These are phyloP conservation scores for Pseudopediastrum boryanum DNA, from an alignment of 139 green algal genomes.

Conservation along the genomic window DNA sequence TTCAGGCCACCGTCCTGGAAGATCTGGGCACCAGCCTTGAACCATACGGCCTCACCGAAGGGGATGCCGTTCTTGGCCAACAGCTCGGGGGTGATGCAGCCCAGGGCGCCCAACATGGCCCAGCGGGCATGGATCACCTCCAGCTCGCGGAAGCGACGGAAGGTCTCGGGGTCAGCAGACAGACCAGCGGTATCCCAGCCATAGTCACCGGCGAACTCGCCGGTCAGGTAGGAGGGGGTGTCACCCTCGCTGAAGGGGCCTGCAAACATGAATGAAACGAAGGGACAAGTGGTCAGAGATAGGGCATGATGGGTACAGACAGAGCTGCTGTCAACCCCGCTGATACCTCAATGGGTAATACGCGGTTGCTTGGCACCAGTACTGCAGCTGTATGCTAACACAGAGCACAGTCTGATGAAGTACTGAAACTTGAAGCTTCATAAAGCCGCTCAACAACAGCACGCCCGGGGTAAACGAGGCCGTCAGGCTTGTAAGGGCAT, in stretches of 20 bases:
- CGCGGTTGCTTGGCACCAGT: too few relatives aligned
- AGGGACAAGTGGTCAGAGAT: too few relatives aligned
- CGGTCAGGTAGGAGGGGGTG: constrained; percentile 82
- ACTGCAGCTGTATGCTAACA: too few relatives aligned
- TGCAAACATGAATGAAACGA: not conserved
- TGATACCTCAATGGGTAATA: too few relatives aligned
- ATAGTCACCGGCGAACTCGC: constrained; percentile 86
- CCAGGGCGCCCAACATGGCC: constrained; percentile 77
- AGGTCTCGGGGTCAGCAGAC: constrained; percentile 95
- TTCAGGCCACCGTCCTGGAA: constrained; percentile 81
- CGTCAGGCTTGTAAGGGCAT: too few relatives aligned
- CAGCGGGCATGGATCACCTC: constrained; percentile 82
- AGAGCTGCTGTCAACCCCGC: too few relatives aligned
- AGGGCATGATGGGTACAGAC: too few relatives aligned
- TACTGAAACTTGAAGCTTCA: too few relatives aligned
- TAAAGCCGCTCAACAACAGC: too few relatives aligned
- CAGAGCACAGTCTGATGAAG: too few relatives aligned
- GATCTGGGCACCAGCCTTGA: constrained; percentile 85
- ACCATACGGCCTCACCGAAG: constrained; percentile 87
- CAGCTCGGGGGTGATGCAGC: constrained; percentile 61
- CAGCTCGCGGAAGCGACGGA: constrained; percentile 73
- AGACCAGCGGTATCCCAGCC: constrained; percentile 94
- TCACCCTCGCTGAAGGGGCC: constrained; percentile 66
- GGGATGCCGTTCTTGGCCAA: constrained; percentile 53
- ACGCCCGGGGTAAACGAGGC: too few relatives aligned